phyloP scores from a whole-genome alignment of 306 rosid species.

The Prosopis cineraria region DNA sequence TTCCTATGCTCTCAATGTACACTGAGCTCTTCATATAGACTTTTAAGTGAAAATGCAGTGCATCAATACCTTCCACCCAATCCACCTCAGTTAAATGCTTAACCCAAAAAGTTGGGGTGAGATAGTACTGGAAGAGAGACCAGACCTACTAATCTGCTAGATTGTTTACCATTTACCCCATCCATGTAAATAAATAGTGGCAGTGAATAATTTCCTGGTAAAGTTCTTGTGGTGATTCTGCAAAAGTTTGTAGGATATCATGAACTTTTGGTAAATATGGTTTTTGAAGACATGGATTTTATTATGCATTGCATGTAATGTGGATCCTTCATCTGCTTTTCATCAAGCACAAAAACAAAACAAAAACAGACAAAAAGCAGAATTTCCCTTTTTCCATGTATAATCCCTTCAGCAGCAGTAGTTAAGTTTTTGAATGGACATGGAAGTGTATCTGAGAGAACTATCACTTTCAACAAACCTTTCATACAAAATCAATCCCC shows the following conservation, averaged over 20 bases:
- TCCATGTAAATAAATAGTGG: constrained; percentile 15
- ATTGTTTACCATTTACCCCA: background rate
- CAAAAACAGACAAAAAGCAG: constrained; percentile 30
- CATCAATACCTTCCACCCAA: constrained; percentile 22
- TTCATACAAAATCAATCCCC: constrained; percentile 40
- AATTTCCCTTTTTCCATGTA: constrained; percentile 24
- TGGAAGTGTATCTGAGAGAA: constrained; percentile 27
- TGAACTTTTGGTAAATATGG: background rate
- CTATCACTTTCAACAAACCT: constrained; percentile 40
- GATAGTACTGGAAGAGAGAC: constrained; percentile 4
- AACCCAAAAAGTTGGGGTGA: constrained; percentile 16
- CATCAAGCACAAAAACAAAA: constrained; percentile 31
- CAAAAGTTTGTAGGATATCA: background rate
- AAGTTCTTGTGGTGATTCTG: background rate
- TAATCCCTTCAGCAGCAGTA: constrained; percentile 37
- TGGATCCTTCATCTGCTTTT: constrained; percentile 34
- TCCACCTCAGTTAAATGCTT: constrained; percentile 20
- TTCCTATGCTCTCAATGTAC: constrained; percentile 31
- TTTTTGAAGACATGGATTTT: constrained; percentile 17
- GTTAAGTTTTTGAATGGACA: constrained; percentile 28
- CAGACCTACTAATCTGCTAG: constrained; percentile 16
- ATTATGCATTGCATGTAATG: constrained; percentile 34
- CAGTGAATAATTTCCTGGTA: constrained; percentile 30
- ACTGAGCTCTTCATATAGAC: constrained; percentile 36
- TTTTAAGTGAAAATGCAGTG: constrained; percentile 28